Evolutionary conservation across 2,329 filamentous ascomycete species (phyloP).

Genomic region (Fusarium goolgardi): DNA sequence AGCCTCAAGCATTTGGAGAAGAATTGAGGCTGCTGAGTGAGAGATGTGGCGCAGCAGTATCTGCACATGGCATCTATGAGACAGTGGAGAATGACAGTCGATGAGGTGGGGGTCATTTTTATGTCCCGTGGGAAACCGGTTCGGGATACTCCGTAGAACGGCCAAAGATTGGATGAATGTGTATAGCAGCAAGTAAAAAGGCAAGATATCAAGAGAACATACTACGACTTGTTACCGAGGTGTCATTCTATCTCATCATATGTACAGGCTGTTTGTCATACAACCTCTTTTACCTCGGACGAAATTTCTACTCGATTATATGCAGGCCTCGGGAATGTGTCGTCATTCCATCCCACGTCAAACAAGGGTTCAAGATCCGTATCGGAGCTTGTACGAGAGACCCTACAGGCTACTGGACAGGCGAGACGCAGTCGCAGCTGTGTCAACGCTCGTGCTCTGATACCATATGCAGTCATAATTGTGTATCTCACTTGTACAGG

Average conservation of each 20-base stretch:
- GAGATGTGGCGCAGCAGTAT: neutral
- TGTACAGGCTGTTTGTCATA: neutral
- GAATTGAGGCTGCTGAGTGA: neutral
- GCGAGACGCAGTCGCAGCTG: slow-evolving; percentile 1
- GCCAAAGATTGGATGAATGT: slow-evolving; percentile 18
- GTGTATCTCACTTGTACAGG: neutral
- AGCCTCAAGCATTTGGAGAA: neutral
- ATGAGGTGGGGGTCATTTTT: slow-evolving; percentile 37
- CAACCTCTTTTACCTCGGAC: slow-evolving; percentile 15
- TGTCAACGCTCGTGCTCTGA: slow-evolving; percentile 4
- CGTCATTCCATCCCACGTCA: slow-evolving; percentile 41
- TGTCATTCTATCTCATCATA: neutral
- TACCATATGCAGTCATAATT: slow-evolving; percentile 23
- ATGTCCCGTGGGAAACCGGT: slow-evolving; percentile 41
- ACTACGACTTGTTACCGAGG: neutral
- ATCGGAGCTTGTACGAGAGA: slow-evolving; percentile 33
- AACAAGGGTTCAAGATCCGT: slow-evolving; percentile 36
- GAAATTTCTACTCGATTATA: neutral
- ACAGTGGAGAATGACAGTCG: slow-evolving; percentile 5
- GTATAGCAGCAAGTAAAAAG: slow-evolving; percentile 3
- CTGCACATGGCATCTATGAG: slow-evolving; percentile 9
- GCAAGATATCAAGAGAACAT: neutral
- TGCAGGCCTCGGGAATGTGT: slow-evolving; percentile 23
- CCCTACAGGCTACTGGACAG: slow-evolving; percentile 24
- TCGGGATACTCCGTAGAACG: slow-evolving; percentile 45